Percentiles rank a stretch among this genome's conserved stretches.
Conservation (phyloP, 169 alveolate species). For the Hepatocystis sp. region DNA sequence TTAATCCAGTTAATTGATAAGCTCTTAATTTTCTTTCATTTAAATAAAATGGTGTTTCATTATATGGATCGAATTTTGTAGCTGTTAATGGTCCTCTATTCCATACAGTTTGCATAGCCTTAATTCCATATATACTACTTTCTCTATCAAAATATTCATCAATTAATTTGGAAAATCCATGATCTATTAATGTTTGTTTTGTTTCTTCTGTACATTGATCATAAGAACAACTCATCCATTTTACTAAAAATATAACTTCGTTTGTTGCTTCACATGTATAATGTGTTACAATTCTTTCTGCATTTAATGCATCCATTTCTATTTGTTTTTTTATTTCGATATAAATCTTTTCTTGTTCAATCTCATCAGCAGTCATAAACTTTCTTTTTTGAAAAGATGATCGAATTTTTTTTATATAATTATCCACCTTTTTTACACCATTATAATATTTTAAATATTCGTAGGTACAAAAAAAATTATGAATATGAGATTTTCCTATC, state of each 20-base stretch:
- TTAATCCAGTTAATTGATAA: slow-evolving; percentile 95
- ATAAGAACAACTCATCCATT: slow-evolving; percentile 92
- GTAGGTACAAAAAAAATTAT: slow-evolving; percentile 91
- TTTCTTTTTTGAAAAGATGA: slow-evolving; percentile 83
- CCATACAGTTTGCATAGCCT: slow-evolving; percentile 85
- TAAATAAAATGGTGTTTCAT: slow-evolving; percentile 90
- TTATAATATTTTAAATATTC: slow-evolving; percentile 83
- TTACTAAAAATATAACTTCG: slow-evolving; percentile 86
- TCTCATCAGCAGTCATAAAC: slow-evolving; percentile 92
- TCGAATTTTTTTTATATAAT: slow-evolving; percentile 87
- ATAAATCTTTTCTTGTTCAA: slow-evolving; percentile 91
- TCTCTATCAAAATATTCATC: slow-evolving; percentile 86
- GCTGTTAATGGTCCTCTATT: slow-evolving; percentile 87
- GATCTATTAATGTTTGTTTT: slow-evolving; percentile 87
- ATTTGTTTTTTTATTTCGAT: slow-evolving; percentile 90
- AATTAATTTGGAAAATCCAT: slow-evolving; percentile 84
- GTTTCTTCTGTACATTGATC: slow-evolving; percentile 94
- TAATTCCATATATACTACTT: slow-evolving; percentile 84
- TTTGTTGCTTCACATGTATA: slow-evolving; percentile 71
- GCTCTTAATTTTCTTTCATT: slow-evolving; percentile 89
- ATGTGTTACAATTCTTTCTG: slow-evolving; percentile 90
- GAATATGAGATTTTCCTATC: slow-evolving; percentile 92
- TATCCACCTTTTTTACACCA: slow-evolving; percentile 90
- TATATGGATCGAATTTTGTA: slow-evolving; percentile 91
- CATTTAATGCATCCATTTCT: slow-evolving; percentile 91